phyloP scores from a whole-genome alignment of 805 yeast genomes.

The Saturnispora saitoi region DNA sequence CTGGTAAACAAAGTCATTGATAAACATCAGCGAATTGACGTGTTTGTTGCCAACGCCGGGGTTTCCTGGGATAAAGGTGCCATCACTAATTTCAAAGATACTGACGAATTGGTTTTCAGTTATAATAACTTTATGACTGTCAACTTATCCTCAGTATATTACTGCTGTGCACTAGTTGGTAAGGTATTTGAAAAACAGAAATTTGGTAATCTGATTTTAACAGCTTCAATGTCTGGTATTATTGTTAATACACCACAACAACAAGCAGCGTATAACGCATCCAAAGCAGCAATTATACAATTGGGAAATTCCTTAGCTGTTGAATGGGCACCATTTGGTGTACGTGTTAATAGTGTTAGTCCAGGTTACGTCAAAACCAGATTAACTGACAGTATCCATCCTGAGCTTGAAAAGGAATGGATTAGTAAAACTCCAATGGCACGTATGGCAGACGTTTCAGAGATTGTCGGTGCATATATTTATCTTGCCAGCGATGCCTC shows the following conservation, averaged over 20 bases:
- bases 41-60: constrained; percentile 43
- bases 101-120: constrained; percentile 38
- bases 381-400: constrained; percentile 41
- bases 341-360: constrained; percentile 68
- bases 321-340: constrained; percentile 88
- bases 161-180: constrained; percentile 71
- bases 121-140: constrained; percentile 69
- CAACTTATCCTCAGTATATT: constrained; percentile 74
- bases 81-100: constrained; percentile 32
- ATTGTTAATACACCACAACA: constrained; percentile 80
- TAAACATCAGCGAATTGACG: constrained; percentile 34
- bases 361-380: constrained; percentile 85
- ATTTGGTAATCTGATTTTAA: constrained; percentile 68
- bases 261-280: constrained; percentile 80
- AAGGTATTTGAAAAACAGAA: constrained; percentile 64
- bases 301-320: constrained; percentile 71
- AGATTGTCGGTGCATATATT: constrained; percentile 70
- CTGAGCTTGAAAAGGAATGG: constrained; percentile 42
- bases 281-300: constrained; percentile 78
- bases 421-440: constrained; percentile 53
- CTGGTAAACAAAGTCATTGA: constrained; percentile 22
- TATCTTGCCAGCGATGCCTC: constrained; percentile 78
- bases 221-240: constrained; percentile 87
- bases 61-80: constrained; percentile 71
- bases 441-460: constrained; percentile 65